Base-by-base conservation (phyloP, 139 green algal species). In the Yamagishiella unicocca region DNA sequence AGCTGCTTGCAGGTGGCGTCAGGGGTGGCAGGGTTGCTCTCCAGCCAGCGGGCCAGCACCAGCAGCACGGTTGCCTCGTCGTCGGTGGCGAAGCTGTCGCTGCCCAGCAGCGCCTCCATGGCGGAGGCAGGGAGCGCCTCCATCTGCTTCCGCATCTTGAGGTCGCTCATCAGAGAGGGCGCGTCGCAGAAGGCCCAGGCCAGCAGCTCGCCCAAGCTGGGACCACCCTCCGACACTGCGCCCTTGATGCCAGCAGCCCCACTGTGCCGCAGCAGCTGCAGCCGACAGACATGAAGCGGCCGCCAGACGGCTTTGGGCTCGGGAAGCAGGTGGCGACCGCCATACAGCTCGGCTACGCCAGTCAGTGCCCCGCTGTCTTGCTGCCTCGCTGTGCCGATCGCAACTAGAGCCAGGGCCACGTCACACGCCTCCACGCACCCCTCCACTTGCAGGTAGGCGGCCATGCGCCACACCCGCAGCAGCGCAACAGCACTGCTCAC, bases 161-260 rank as follows among this genome's bases (percentile, higher is more conserved):
- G 73, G 45, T 67, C 45, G 46, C 45, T 46, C 17, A 82, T 45
- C 45, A 67, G 25, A 2, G 46, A 50, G 24, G n/a, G 73, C 14
- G 73, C 73, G 73, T 82, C 73, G 46, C 45, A 12, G 73, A 82
- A 82, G 14, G 73, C 45, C 73, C 73, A 82, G 10, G 73, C 73
- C 10, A 82, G 73, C 42, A 82, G 73, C 45, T 82, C 17, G n/a
- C 45, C 45, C n/a, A 82, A 46, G 4, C 29, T 12, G 5, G 72
- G 43, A 10, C 55, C 38, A 4, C 31, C 38, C 21, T 33, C 35
- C 2, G 22, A 43, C 43, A 46, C 43, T 14, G 43, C 5, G 27
- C 4, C 43, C 14, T 1, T 6, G 72, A 1, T 7, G 25, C 43
- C 29, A 2, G 1, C 40, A 1, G 43, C 5, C 1, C 27, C 72